These are phyloP conservation scores for Aphanomyces stellatus DNA, from an alignment of 352 stramenopile genomes.

Conservation along the genomic window DNA sequence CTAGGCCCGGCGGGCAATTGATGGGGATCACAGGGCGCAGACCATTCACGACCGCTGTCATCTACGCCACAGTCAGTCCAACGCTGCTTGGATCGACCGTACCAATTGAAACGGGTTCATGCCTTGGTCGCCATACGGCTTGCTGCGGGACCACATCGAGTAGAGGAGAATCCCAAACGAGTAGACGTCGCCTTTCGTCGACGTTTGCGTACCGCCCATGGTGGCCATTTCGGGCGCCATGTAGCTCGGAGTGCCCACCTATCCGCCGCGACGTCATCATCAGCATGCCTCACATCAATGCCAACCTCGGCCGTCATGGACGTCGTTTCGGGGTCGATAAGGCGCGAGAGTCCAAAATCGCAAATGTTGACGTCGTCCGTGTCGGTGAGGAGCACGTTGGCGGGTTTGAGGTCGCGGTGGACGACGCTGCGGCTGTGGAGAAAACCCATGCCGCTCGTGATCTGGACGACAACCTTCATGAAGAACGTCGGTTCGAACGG, in stretches of 20 bases:
- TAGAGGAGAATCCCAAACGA: conserved; percentile 82
- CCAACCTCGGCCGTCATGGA: conserved; percentile 73
- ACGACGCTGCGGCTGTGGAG: conserved; percentile 82
- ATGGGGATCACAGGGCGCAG: conserved; percentile 78
- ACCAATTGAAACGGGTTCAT: conserved; percentile 87
- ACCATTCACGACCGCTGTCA: conserved; percentile 81
- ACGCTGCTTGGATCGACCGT: conserved; percentile 19
- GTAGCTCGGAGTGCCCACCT: conserved; percentile 83
- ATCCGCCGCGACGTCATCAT: conserved; percentile 22
- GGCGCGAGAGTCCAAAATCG: conserved; percentile 87
- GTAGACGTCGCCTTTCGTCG: conserved; percentile 82
- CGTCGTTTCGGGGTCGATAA: conserved; percentile 78
- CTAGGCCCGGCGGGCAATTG: conserved; percentile 61
- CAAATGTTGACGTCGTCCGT: conserved; percentile 90
- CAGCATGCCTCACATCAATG: neutral
- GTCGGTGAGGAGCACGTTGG: conserved; percentile 90
- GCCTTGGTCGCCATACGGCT: conserved; percentile 82
- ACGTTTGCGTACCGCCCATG: conserved; percentile 81
- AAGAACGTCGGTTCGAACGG: conserved; percentile 62
- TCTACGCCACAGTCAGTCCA: conserved; percentile 27
- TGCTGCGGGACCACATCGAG: conserved; percentile 81
- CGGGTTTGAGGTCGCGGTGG: conserved; percentile 87
- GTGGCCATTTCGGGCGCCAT: conserved; percentile 88
- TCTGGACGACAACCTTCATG: conserved; percentile 81
- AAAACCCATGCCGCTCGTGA: conserved; percentile 88